Base-by-base conservation (phyloP, 176 grass and related monocot genomes). In the Avena sativa region DNA sequence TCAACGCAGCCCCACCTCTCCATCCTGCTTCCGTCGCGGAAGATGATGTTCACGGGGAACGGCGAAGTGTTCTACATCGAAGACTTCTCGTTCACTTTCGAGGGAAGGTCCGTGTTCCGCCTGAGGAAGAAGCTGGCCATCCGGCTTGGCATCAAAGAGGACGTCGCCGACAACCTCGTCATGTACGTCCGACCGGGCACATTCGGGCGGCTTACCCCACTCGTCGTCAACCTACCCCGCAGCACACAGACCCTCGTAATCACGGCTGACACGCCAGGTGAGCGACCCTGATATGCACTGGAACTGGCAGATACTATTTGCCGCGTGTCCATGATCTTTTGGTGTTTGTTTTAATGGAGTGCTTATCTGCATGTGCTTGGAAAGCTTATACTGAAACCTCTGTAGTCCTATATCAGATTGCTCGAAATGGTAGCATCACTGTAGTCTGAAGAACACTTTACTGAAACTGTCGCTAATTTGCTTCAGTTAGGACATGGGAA, bases 161-260 rank as follows among this genome's bases (percentile, higher is more conserved):
- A 50, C 26, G 11, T 16, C 78, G 0, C 4, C 60, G 1, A 6
- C 57, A 2, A 6, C 76, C 28, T 64, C 66, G 44, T 11, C 61
- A 4, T 89, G 58, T 89, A 70, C 50, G 19, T 85, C 8, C 59
- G 59, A 13, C 2, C 68, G 15, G n/a, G 46, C 47, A 25, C 0
- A 15, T 16, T 7, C 26, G 82, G 82, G 19, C 77, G 25, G 76
- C 25, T 74, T 25, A 89, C 58, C 36, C 87, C 87, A 66, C 82
- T 89, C 57, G 21, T 52, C 67, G 72, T 20, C 21, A 15, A 89
- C 66, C 75, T 89, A 57, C 81, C 65, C 71, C 20, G n/a, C 53
- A 73, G 32, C 64, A 9, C 3, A 3, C 6, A 14, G 32, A 4
- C 15, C 19, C 79, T 89, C 67, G 23, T 76, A 14, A 49, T 76